phyloP scores from a whole-genome alignment of 495 filamentous ascomycete species.

The Penicillium longicatenatum region DNA sequence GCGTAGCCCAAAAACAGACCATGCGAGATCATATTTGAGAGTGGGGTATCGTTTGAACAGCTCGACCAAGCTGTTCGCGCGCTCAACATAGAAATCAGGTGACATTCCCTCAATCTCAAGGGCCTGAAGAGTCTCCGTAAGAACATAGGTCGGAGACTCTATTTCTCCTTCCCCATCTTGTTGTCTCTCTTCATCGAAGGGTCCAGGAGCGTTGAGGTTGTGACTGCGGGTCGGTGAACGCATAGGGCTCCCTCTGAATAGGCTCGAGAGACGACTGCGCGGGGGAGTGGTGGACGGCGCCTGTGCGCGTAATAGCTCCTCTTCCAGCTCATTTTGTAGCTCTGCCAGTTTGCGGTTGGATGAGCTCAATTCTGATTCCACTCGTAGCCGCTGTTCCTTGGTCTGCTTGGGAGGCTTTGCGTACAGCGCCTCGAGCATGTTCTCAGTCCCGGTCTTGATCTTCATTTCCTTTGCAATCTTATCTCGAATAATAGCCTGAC shows the following conservation, averaged over 20 bases:
- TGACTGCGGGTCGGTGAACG: slow-evolving; percentile 65
- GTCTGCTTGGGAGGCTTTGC: slow-evolving; percentile 95
- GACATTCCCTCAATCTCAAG: slow-evolving; percentile 84
- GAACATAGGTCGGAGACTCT: slow-evolving; percentile 87
- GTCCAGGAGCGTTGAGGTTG: slow-evolving; percentile 20
- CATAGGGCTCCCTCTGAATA: slow-evolving; percentile 66
- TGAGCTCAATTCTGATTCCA: slow-evolving; percentile 87
- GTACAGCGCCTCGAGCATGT: slow-evolving; percentile 90
- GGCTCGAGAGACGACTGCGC: slow-evolving; percentile 65
- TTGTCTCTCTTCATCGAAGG: slow-evolving; percentile 45
- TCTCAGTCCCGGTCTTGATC: slow-evolving; percentile 96
- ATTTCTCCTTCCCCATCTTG: slow-evolving; percentile 61
- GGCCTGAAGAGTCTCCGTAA: slow-evolving; percentile 84
- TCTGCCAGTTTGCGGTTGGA: slow-evolving; percentile 90
- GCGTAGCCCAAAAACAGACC: slow-evolving; percentile 88
- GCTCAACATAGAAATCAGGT: slow-evolving; percentile 91
- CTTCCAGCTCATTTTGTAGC: slow-evolving; percentile 76
- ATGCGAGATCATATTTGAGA: slow-evolving; percentile 92
- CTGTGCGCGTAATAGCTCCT: slow-evolving; percentile 62
- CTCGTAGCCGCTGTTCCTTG: slow-evolving; percentile 82
- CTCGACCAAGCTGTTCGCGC: slow-evolving; percentile 87
- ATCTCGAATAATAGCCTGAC: slow-evolving; percentile 72
- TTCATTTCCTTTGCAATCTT: slow-evolving; percentile 91
- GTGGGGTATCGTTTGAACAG: slow-evolving; percentile 91
- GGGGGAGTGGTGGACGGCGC: slow-evolving; percentile 66